Base-by-base conservation (phyloP, 768 basidiomycete species). In the Suillus weaverae region DNA sequence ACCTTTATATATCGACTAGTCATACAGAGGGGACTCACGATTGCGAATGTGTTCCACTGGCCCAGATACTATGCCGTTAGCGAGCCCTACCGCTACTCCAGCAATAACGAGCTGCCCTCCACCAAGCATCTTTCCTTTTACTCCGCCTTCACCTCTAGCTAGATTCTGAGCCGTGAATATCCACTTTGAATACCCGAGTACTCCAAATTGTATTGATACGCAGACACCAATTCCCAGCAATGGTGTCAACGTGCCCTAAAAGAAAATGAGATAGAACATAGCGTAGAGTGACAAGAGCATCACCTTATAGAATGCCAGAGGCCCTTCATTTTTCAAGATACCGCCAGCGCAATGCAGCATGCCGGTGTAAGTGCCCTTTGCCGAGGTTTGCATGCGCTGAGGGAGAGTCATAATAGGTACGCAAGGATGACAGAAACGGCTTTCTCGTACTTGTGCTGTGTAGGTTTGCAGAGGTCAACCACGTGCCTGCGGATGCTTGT, bases 1-100 rank as follows among this genome's bases (percentile, higher is more conserved):
- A 1, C 97, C 97, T 10, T 78, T 79, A 77, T 95, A 98, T 35
- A 84, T 72, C 5, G 85, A 57, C 41, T 18, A 44, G 33, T 56
- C 36, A 61, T 18, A 38, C 18, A 20, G 13, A n/a, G 55, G 22
- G 14, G 36, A 81, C 91, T 74, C 69, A 94, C 94, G 89, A 68
- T 98, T 99, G 80, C 96, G 92, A 74, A 98, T 95, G 73, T 98
- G 96, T 76, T 99, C 96, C 20, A 99, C 96, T 8, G 96, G 97
- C 1, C 95, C 95, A 1, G 95, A 96, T 43, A 97, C 95, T 64
- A 97, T 82, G 33, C 94, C 90, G 72, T 98, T 99, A 11, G 93
- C 89, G 33, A 97, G 77, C 33, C 97, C 97, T 30, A 96, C 97
- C 43, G 87, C 79, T 5, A 94, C 86, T 68, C 97, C 97, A 20